Percentiles rank a stretch among this genome's conserved stretches.
These are phyloP conservation scores for Pneumocystis oryctolagi DNA, from an alignment of 1,139 yeast species.

Conservation along the genomic window DNA sequence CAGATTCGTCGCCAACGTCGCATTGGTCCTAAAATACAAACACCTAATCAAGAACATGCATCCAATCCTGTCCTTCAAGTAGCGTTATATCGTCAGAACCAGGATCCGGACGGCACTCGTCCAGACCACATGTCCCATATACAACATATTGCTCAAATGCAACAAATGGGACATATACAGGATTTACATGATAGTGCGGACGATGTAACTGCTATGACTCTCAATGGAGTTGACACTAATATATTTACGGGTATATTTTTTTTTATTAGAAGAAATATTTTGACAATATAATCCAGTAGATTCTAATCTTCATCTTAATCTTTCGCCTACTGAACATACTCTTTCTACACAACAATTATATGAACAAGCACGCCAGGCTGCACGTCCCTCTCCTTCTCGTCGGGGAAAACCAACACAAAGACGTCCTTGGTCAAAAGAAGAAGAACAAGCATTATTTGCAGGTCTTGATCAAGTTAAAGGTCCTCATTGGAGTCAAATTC, in stretches of 20 bases:
- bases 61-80: not conserved
- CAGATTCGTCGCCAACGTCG: not conserved
- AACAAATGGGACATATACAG: not conserved
- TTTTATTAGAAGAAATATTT: not conserved
- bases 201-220: not conserved
- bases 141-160: not conserved
- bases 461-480: conserved; percentile 68
- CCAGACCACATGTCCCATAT: not conserved
- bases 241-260: not conserved
- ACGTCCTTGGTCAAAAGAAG: conserved; percentile 77
- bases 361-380: conserved; percentile 4
- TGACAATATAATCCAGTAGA: not conserved
- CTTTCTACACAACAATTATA: not conserved
- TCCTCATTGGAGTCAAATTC: conserved; percentile 81
- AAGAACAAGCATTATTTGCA: conserved; percentile 68
- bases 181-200: not conserved
- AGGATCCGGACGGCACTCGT: not conserved
- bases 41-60: not conserved
- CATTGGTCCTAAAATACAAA: not conserved
- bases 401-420: conserved; percentile 25
- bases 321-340: not conserved
- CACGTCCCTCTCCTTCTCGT: conserved; percentile 6
- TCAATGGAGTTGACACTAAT: not conserved
- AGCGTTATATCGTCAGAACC: not conserved
- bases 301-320: not conserved